Evolutionary conservation across 1,284 basidiomycete species (phyloP).

Genomic region (Ustilago vetiveriae): DNA sequence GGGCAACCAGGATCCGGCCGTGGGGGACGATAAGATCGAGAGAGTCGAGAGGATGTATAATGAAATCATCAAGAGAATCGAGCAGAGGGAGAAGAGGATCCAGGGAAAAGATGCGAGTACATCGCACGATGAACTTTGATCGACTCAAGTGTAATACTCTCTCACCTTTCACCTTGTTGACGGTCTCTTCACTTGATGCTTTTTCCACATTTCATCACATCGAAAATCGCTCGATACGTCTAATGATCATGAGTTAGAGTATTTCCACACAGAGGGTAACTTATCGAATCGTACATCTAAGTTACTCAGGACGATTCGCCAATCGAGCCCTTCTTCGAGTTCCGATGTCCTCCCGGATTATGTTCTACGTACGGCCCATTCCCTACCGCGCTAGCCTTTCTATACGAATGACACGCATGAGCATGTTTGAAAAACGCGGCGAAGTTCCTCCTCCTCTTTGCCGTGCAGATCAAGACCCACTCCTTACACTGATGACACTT

Average conservation of each 20-base stretch:
- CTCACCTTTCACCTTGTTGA: too few species aligned
- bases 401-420: slow-evolving; percentile 46
- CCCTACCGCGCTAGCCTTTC: slow-evolving; percentile 46
- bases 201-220: too few species aligned
- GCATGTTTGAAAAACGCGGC: slow-evolving; percentile 56
- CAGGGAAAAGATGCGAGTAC: background rate
- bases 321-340: slow-evolving; percentile 22
- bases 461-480: slow-evolving; percentile 56
- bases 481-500: slow-evolving; percentile 57
- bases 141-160: background rate
- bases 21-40: slow-evolving; percentile 40
- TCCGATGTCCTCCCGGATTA: slow-evolving; percentile 46
- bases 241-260: too few species aligned
- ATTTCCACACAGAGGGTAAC: too few species aligned
- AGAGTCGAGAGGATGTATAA: slow-evolving; percentile 43
- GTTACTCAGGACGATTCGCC: too few species aligned
- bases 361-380: slow-evolving; percentile 52
- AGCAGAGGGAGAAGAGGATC: slow-evolving; percentile 24
- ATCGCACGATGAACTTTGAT: slow-evolving; percentile 29
- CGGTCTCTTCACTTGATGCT: too few species aligned
- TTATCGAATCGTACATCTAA: too few species aligned
- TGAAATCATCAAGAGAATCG: slow-evolving; percentile 27
- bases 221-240: too few species aligned
- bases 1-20: slow-evolving; percentile 22
- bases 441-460: slow-evolving; percentile 51